phyloP scores from a whole-genome alignment of 345 rosid species.

The Aquilaria malaccensis region DNA sequence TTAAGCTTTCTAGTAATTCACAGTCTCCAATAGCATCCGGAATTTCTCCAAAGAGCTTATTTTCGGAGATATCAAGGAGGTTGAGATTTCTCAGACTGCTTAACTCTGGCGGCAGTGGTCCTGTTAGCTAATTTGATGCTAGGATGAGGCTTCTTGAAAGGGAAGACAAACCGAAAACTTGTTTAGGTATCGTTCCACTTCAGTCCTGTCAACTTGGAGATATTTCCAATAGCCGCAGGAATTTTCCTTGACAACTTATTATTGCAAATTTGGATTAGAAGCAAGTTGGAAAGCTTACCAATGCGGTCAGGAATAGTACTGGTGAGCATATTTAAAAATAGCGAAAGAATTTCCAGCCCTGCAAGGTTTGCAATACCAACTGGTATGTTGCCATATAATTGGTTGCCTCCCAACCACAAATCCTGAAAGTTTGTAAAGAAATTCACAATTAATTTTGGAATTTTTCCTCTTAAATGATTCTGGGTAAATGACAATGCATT shows the following conservation, averaged over 20 bases:
- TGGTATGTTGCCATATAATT: slow-evolving; percentile 13
- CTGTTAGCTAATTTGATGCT: slow-evolving; percentile 1
- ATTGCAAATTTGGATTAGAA: not conserved
- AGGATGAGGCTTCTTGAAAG: not conserved
- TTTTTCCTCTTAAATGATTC: slow-evolving; percentile 13
- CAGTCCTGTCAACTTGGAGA: not conserved
- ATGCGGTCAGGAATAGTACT: slow-evolving; percentile 13
- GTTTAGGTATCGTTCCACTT: slow-evolving; percentile 9
- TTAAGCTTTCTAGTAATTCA: slow-evolving; percentile 5
- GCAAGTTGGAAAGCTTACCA: slow-evolving; percentile 12
- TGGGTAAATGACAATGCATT: not conserved
- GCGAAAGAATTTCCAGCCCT: slow-evolving; percentile 1
- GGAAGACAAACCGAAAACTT: slow-evolving; percentile 5
- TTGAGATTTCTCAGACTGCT: slow-evolving; percentile 8
- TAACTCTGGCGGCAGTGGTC: not conserved
- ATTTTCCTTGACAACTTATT: slow-evolving; percentile 11
- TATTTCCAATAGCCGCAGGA: slow-evolving; percentile 13
- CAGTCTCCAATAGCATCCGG: slow-evolving; percentile 12
- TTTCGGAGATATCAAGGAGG: slow-evolving; percentile 5
- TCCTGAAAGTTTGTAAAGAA: not conserved
- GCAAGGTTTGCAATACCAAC: slow-evolving; percentile 12
- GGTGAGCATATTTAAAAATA: not conserved
- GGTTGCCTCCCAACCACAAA: not conserved
- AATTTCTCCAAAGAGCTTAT: slow-evolving; percentile 16
- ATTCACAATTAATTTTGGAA: slow-evolving; percentile 14